phyloP scores from a whole-genome alignment of 2,329 filamentous ascomycete species.

The Sclerotinia trifoliorum region DNA sequence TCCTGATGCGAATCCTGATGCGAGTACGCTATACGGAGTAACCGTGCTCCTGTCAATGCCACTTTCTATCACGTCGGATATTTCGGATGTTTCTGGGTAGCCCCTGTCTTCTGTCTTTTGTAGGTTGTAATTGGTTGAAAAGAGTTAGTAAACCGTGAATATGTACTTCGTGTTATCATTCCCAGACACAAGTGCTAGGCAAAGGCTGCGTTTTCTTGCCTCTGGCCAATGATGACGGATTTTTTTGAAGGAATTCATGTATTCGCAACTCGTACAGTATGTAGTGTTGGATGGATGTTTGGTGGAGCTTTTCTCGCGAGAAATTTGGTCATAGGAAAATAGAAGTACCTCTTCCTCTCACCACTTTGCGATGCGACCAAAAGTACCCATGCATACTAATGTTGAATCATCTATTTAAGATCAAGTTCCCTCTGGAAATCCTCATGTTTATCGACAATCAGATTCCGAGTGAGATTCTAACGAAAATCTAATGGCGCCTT shows the following conservation, averaged over 20 bases:
- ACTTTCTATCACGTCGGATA: not conserved
- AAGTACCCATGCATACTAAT: not conserved
- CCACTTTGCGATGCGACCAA: not conserved
- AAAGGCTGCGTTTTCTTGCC: not conserved
- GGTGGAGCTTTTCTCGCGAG: not conserved
- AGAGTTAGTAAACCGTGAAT: not conserved
- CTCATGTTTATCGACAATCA: not conserved
- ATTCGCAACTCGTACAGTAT: not conserved
- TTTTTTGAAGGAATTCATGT: not conserved
- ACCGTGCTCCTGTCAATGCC: not conserved
- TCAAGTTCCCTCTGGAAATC: not conserved
- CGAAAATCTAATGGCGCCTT: not conserved
- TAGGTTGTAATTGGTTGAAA: not conserved
- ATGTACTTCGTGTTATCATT: not conserved
- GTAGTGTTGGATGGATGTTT: not conserved
- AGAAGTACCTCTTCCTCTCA: not conserved
- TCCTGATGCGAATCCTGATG: constrained; percentile 2
- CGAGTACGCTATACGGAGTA: not conserved
- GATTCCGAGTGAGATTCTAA: not conserved
- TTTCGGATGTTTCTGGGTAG: not conserved
- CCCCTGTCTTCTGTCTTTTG: not conserved
- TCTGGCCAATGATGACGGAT: not conserved
- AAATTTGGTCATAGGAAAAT: not conserved
- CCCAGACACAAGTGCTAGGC: not conserved
- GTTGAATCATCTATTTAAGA: not conserved